These are phyloP conservation scores for Hyphopichia pseudoburtonii DNA, from an alignment of 1,139 yeast species.

Conservation along the genomic window DNA sequence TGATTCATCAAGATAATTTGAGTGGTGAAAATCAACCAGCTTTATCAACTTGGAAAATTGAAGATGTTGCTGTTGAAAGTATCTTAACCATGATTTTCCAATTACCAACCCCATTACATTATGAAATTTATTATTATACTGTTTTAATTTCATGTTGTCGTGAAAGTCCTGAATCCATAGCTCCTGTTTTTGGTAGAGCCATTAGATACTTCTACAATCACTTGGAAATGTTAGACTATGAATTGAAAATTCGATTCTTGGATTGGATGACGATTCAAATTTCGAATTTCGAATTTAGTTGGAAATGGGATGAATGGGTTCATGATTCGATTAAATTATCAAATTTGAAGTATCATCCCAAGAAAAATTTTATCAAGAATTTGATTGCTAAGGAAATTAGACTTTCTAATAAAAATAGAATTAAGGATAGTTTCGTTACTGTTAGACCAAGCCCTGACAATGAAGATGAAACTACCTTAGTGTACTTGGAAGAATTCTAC, in stretches of 20 bases:
- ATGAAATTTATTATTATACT: constrained; percentile 77
- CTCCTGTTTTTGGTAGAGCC: constrained; percentile 94
- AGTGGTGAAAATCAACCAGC: constrained; percentile 45
- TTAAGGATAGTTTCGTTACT: constrained; percentile 72
- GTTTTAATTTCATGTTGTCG: constrained; percentile 89
- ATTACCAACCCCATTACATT: constrained; percentile 66
- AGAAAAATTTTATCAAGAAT: constrained; percentile 70
- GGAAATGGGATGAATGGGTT: constrained; percentile 99
- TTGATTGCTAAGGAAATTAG: constrained; percentile 82
- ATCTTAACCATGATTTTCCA: constrained; percentile 76
- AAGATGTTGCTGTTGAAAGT: constrained; percentile 85
- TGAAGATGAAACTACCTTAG: constrained; percentile 24
- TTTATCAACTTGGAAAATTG: constrained; percentile 81
- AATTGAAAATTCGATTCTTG: constrained; percentile 67
- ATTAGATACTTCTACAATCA: constrained; percentile 78
- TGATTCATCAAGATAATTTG: constrained; percentile 38
- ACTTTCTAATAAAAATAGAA: constrained; percentile 66
- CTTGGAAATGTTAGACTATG: constrained; percentile 70
- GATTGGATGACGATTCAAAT: constrained; percentile 96
- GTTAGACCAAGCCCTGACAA: constrained; percentile 22
- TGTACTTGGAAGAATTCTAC: constrained; percentile 55
- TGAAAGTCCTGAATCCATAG: constrained; percentile 84
- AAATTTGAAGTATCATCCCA: constrained; percentile 60
- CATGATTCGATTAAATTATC: constrained; percentile 44
- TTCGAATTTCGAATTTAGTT: constrained; percentile 89